These are phyloP conservation scores for Alternaria triticina DNA, from an alignment of 2,329 filamentous ascomycete genomes.

Conservation along the genomic window DNA sequence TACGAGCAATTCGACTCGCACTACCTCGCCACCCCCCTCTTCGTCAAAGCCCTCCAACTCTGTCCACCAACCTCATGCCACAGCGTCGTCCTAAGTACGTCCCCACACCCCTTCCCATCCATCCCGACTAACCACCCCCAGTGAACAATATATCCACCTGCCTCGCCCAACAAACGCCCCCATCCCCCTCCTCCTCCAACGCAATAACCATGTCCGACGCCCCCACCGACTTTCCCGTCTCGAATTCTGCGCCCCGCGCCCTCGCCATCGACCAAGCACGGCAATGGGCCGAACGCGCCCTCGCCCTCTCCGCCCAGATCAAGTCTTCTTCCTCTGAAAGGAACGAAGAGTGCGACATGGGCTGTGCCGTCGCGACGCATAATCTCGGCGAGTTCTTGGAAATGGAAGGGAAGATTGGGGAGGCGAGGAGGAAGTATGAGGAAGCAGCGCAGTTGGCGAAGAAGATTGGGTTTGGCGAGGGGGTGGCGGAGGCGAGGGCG, in stretches of 20 bases:
- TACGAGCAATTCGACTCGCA: conserved; percentile 78
- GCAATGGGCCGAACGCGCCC: conserved; percentile 76
- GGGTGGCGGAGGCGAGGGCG: conserved; percentile 50
- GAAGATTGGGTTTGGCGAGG: conserved; percentile 56
- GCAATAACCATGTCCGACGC: conserved; percentile 37
- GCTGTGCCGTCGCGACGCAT: conserved; percentile 82
- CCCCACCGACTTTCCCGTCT: conserved; percentile 45
- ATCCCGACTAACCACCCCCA: conserved; percentile 34
- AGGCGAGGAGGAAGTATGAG: conserved; percentile 67
- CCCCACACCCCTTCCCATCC: neutral
- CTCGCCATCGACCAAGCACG: conserved; percentile 72
- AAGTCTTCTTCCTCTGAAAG: conserved; percentile 69
- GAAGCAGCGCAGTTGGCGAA: conserved; percentile 69
- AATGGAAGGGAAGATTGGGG: conserved; percentile 69
- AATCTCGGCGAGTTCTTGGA: conserved; percentile 86
- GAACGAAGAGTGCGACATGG: conserved; percentile 80
- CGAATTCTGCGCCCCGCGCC: conserved; percentile 59
- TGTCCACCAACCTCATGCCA: conserved; percentile 73
- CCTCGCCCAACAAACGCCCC: conserved; percentile 69
- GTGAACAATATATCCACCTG: conserved; percentile 82
- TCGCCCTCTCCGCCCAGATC: conserved; percentile 50
- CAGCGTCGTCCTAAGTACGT: conserved; percentile 76
- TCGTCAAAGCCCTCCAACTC: conserved; percentile 80
- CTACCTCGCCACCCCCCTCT: conserved; percentile 83
- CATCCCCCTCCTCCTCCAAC: conserved; percentile 28